A percentile compares a stretch with the other conserved stretches of the same genome.
Evolutionary conservation across 2,329 filamentous ascomycete genomes (phyloP).

Genomic region (Lachnellula arida): DNA sequence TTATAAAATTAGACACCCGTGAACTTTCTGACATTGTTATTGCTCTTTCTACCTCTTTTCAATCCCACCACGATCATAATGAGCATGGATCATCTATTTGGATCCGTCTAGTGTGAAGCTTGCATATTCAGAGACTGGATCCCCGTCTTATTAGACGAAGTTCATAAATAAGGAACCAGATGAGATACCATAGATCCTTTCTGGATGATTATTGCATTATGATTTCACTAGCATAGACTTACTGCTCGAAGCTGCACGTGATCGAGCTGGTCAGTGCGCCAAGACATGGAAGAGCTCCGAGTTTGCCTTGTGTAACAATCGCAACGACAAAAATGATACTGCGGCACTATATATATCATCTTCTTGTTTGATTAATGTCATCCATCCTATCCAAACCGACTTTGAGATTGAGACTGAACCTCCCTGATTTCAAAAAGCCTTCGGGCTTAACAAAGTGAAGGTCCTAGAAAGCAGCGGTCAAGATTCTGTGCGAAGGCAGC

Average conservation of each 20-base stretch:
- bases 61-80: neutral
- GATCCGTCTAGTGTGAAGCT: too few relatives aligned
- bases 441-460: neutral
- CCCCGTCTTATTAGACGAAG: too few relatives aligned
- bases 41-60: neutral
- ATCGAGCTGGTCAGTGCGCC: neutral
- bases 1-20: neutral
- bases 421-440: neutral
- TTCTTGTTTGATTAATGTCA: neutral
- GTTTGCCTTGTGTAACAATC: too few relatives aligned
- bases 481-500: neutral
- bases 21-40: neutral
- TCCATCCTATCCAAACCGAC: neutral
- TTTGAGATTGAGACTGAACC: neutral
- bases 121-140: too few relatives aligned
- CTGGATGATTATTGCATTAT: too few relatives aligned
- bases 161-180: too few relatives aligned
- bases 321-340: too few relatives aligned
- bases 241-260: neutral
- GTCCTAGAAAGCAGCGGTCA: neutral
- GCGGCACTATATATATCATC: too few relatives aligned
- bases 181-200: too few relatives aligned
- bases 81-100: neutral
- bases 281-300: too few relatives aligned
- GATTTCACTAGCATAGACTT: too few relatives aligned